These are phyloP conservation scores for Lizanozyma gosingica DNA, from an alignment of 1,139 yeast genomes.

Conservation along the genomic window DNA sequence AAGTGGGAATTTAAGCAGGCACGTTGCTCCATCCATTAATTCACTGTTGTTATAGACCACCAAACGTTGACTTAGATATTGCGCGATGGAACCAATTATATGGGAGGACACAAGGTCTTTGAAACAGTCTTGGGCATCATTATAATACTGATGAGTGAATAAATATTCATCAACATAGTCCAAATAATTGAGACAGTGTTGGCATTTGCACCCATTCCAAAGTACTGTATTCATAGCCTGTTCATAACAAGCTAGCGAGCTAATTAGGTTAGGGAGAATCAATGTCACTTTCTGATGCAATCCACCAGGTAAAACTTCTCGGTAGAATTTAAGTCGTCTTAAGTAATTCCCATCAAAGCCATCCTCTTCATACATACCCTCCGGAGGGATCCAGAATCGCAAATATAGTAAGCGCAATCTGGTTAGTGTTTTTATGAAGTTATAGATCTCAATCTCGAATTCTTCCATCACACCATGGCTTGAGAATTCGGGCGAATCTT, in stretches of 20 bases:
- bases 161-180: conserved; percentile 47
- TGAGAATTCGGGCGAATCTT: not conserved
- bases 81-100: not conserved
- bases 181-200: conserved; percentile 40
- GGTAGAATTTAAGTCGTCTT: conserved; percentile 45
- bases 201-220: conserved; percentile 72
- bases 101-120: conserved; percentile 51
- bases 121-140: conserved; percentile 31
- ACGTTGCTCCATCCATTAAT: not conserved
- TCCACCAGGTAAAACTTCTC: conserved; percentile 34
- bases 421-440: not conserved
- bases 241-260: conserved; percentile 57
- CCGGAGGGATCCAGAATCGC: not conserved
- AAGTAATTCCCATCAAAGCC: conserved; percentile 67
- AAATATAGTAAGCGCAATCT: too few relatives aligned
- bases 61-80: not conserved
- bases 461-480: not conserved
- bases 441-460: not conserved
- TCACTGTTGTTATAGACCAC: not conserved
- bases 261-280: conserved; percentile 49
- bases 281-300: conserved; percentile 32
- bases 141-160: conserved; percentile 54
- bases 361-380: conserved; percentile 19
- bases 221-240: conserved; percentile 57
- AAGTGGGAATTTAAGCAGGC: not conserved